Percentiles rank a stretch among this genome's conserved stretches.
Conservation (phyloP, 129 eudicot species). For the Calendula officinalis region DNA sequence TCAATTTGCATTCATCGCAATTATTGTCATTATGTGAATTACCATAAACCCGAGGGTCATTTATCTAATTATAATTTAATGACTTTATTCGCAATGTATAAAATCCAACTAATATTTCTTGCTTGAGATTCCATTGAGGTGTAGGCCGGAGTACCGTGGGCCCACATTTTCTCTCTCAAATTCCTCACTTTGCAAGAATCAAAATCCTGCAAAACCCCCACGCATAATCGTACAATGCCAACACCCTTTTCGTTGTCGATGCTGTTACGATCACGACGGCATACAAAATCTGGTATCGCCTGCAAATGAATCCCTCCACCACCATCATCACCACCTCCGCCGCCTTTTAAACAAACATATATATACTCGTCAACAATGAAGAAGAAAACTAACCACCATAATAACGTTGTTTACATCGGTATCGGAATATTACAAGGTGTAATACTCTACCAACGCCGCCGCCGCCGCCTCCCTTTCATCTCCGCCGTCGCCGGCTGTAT, state of each 20-base stretch:
- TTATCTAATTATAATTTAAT: neutral
- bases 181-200: conserved; percentile 10
- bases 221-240: conserved; percentile 1
- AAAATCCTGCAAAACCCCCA: conserved; percentile 19
- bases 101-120: conserved; percentile 30
- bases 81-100: neutral
- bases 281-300: too few relatives aligned
- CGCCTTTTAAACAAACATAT: too few relatives aligned
- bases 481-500: conserved; percentile 50
- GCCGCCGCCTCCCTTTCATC: conserved; percentile 43
- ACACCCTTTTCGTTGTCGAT: conserved; percentile 2
- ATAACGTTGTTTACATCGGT: conserved; percentile 26
- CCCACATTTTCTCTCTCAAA: conserved; percentile 15
- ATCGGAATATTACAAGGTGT: conserved; percentile 34
- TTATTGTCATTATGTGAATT: neutral
- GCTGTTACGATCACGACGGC: neutral
- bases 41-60: conserved; percentile 9
- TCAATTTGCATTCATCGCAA: too few relatives aligned
- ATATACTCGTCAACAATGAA: conserved; percentile 24
- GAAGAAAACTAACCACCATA: conserved; percentile 32
- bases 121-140: conserved; percentile 34
- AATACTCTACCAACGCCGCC: conserved; percentile 38
- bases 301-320: too few relatives aligned
- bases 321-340: too few relatives aligned
- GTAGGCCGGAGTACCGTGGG: conserved; percentile 20